phyloP scores from a whole-genome alignment of 495 filamentous ascomycete species.

The Schizothecium vesticola region DNA sequence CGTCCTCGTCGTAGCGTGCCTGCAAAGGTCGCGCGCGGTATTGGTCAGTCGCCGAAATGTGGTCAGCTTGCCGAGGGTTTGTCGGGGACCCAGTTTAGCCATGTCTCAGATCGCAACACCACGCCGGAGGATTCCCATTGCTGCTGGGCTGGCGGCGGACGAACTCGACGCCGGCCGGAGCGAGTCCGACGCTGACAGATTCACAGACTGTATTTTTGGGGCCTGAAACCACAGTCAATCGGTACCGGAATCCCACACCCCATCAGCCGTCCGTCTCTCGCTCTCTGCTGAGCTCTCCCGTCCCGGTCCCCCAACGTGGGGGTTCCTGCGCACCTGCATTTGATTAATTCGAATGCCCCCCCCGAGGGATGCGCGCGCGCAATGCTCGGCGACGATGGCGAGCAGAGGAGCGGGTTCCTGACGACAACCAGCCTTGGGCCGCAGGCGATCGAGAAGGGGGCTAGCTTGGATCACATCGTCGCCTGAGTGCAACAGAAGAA shows the following conservation, averaged over 20 bases:
- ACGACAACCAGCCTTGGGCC: not conserved
- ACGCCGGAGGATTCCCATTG: not conserved
- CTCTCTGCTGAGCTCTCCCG: not conserved
- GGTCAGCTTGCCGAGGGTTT: not conserved
- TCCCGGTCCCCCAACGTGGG: constrained; percentile 4
- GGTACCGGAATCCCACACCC: not conserved
- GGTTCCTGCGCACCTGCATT: constrained; percentile 12
- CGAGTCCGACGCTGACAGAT: not conserved
- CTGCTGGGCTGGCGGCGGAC: not conserved
- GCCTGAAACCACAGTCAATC: constrained; percentile 1
- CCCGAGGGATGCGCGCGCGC: constrained; percentile 5
- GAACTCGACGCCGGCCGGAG: constrained; percentile 1
- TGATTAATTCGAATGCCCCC: constrained; percentile 1
- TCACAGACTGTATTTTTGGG: not conserved
- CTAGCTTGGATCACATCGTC: constrained; percentile 2
- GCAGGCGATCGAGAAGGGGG: not conserved
- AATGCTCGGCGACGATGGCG: not conserved
- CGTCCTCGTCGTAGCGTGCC: constrained; percentile 4
- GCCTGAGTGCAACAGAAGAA: not conserved
- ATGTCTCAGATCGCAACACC: constrained; percentile 13
- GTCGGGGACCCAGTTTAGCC: not conserved
- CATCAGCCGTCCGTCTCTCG: not conserved
- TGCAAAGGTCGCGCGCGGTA: not conserved
- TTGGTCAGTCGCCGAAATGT: not conserved
- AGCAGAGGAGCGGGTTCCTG: not conserved